Evolutionary conservation across 2,329 filamentous ascomycete species (phyloP), one percentile per base, ranked within the genome.

Genomic region (Alternaria brassicicola): DNA sequence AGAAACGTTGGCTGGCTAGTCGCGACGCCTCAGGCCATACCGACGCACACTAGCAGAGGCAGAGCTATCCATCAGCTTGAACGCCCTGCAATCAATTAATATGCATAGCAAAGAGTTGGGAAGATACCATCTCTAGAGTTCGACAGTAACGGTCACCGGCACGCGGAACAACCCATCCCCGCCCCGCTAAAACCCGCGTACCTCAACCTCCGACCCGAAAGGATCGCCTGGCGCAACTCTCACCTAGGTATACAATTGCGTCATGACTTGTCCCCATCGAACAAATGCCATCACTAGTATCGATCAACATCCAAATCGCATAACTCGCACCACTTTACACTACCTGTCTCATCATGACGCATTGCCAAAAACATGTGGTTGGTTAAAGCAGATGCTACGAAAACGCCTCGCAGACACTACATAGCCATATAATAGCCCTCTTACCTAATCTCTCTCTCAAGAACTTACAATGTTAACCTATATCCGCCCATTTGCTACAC

Each of bases 181-280:
- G 43, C 48, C 47, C 47, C 55, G 35, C 52, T 45, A 46, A 19
- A 51, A 28, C 48, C 43, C 43, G 59, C 43, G 28, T 36, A 57
- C 42, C 36, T 52, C n/a, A 41, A 36, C 12, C 30, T 41, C 31
- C 41, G 43, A 47, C 43, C 19, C 43, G 43, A 47, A 33, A 28
- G 41, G 57, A 58, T 61, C 45, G 51, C 55, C 55, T 60, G 26
- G 52, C 53, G 30, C 25, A 21, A 23, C 50, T 55, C 45, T 39
- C 45, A 58, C 26, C 31, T 31, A 15, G n/a, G 43, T 49, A 57
- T 47, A 53, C 45, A 47, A 70, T 70, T 55, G 57, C 69, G 69
- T 72, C 69, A 72, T 71, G 66, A 71, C 68, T 70, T 61, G 57
- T 51, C 38, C 48, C 30, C 48, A 58, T 51, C 61, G 57, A 64